A percentile compares a stretch with the other conserved stretches of the same genome.
These are phyloP conservation scores for Bondarzewia mesenterica DNA, from an alignment of 1,284 basidiomycete genomes.

Conservation along the genomic window DNA sequence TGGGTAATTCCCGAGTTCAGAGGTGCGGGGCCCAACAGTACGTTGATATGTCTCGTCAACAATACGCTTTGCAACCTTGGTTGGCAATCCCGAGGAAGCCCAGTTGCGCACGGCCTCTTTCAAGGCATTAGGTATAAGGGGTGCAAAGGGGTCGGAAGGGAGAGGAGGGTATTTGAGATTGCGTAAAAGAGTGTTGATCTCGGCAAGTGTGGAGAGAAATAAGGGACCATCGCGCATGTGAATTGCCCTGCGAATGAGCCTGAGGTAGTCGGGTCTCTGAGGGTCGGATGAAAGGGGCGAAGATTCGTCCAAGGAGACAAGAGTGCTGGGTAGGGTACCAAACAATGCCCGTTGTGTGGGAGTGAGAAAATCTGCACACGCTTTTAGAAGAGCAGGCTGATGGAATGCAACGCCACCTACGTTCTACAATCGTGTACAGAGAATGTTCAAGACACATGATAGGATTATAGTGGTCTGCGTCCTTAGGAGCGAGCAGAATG, in stretches of 20 bases:
- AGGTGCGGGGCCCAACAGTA: constrained; percentile 63
- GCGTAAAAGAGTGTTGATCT: constrained; percentile 51
- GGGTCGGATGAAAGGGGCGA: constrained; percentile 14
- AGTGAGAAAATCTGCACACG: constrained; percentile 53
- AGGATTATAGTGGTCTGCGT: constrained; percentile 75
- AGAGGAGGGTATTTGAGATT: constrained; percentile 54
- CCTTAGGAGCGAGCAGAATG: constrained; percentile 64
- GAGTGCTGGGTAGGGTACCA: constrained; percentile 50
- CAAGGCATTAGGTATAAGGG: constrained; percentile 38
- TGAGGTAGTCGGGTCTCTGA: constrained; percentile 39
- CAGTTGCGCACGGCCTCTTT: constrained; percentile 39
- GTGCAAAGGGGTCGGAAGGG: constrained; percentile 37
- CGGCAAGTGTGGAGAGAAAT: constrained; percentile 52
- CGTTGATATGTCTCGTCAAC: constrained; percentile 77
- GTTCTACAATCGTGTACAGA: constrained; percentile 58
- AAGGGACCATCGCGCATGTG: constrained; percentile 55
- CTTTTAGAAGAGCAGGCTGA: constrained; percentile 12
- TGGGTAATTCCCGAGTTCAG: constrained; percentile 55
- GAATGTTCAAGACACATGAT: constrained; percentile 64
- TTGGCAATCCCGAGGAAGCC: constrained; percentile 42
- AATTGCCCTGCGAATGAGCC: constrained; percentile 56
- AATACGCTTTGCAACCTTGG: constrained; percentile 54
- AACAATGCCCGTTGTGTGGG: constrained; percentile 54
- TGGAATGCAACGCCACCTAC: constrained; percentile 29
- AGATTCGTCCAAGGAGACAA: constrained; percentile 22